A percentile compares a stretch with the other conserved stretches of the same genome.
Conservation (phyloP, 1,284 basidiomycete genomes). For the Ganoderma leucocontextum region DNA sequence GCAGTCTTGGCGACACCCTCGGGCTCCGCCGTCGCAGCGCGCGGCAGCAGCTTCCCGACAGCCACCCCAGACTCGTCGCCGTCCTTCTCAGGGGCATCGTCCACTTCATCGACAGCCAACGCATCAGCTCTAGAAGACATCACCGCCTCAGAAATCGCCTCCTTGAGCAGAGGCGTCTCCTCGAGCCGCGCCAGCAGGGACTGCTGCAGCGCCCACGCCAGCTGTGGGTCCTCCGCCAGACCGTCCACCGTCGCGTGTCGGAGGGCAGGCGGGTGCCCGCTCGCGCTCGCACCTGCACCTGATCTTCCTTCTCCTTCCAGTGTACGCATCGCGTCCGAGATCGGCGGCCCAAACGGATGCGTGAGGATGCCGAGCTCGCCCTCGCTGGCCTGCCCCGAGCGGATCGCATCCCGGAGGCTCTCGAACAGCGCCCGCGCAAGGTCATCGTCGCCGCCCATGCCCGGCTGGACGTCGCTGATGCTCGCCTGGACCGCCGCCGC, state of each 20-base stretch:
- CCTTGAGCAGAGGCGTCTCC: slow-evolving; percentile 18
- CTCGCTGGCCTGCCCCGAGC: slow-evolving; percentile 5
- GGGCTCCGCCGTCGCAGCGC: slow-evolving; percentile 1
- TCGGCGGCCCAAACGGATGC: slow-evolving; percentile 28
- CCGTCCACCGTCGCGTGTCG: background rate
- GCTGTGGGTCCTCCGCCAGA: slow-evolving; percentile 43
- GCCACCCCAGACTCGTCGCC: background rate
- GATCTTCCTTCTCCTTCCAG: slow-evolving; percentile 8
- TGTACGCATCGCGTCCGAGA: slow-evolving; percentile 14
- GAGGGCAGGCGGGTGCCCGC: background rate
- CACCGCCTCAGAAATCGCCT: slow-evolving; percentile 5
- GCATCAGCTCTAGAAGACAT: background rate
- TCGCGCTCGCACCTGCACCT: background rate
- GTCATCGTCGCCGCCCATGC: slow-evolving; percentile 27
- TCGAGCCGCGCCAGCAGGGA: slow-evolving; percentile 34
- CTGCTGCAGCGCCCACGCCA: slow-evolving; percentile 50
- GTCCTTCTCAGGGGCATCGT: background rate
- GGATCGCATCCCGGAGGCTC: slow-evolving; percentile 30
- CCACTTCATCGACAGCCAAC: background rate
- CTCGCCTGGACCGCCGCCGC: slow-evolving; percentile 80
- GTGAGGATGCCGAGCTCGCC: slow-evolving; percentile 19
- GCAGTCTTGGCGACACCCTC: slow-evolving; percentile 17
- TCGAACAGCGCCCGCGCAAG: slow-evolving; percentile 35
- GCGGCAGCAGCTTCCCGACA: background rate
- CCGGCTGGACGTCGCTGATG: slow-evolving; percentile 51